Conservation (phyloP, 768 basidiomycete species). For the Hygrophorus russula region DNA sequence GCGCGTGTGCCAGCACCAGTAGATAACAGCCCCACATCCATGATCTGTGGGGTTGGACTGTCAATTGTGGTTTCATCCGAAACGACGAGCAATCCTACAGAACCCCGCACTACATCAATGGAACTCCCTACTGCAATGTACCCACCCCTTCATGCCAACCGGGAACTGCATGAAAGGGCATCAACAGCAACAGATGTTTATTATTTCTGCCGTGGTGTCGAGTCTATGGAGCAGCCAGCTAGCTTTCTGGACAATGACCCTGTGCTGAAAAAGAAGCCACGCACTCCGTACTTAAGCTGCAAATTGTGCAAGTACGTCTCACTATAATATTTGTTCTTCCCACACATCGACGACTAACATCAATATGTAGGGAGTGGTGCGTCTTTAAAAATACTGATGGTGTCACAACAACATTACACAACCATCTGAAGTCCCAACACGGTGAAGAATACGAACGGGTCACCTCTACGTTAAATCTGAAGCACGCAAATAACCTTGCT, state of each 20-base stretch:
- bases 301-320: slow-evolving; percentile 18
- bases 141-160: neutral
- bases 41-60: neutral
- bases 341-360: neutral
- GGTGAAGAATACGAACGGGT: slow-evolving; percentile 7
- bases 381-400: slow-evolving; percentile 13
- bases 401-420: slow-evolving; percentile 12
- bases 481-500: slow-evolving; percentile 4
- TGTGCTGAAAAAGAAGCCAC: slow-evolving; percentile 6
- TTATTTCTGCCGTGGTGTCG: slow-evolving; percentile 10
- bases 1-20: neutral
- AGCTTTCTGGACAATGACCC: slow-evolving; percentile 1
- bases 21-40: neutral
- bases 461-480: slow-evolving; percentile 9
- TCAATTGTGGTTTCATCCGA: neutral
- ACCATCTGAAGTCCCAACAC: slow-evolving; percentile 15
- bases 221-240: slow-evolving; percentile 5
- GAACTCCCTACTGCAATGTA: neutral
- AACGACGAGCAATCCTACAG: neutral
- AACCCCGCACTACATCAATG: neutral
- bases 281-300: slow-evolving; percentile 9
- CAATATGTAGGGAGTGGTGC: slow-evolving; percentile 5
- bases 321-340: slow-evolving; percentile 11
- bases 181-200: slow-evolving; percentile 12
- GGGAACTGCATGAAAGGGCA: neutral